phyloP scores from a whole-genome alignment of 352 stramenopile genomes.

The Globisporangium nagaii region DNA sequence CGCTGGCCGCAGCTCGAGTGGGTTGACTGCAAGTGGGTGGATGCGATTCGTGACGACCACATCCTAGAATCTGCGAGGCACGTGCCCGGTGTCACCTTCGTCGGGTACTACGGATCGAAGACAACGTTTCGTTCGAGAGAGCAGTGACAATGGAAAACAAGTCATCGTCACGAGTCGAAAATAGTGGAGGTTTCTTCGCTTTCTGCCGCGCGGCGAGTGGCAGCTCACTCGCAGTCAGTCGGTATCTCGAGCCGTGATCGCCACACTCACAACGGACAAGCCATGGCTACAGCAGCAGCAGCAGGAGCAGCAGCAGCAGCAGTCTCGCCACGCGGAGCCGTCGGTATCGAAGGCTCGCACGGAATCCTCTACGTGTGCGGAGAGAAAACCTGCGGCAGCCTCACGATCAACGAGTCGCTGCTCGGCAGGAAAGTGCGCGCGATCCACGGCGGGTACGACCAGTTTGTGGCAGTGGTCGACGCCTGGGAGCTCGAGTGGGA shows the following conservation, averaged over 20 bases:
- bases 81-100: not conserved
- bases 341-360: conserved; percentile 25
- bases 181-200: too few relatives aligned
- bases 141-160: too few relatives aligned
- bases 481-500: conserved; percentile 52
- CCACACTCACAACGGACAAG: not conserved
- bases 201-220: not conserved
- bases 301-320: not conserved
- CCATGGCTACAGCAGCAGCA: not conserved
- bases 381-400: conserved; percentile 21
- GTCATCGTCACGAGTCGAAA: too few relatives aligned
- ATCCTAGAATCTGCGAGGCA: not conserved
- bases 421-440: conserved; percentile 41
- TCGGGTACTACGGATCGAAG: conserved; percentile 21
- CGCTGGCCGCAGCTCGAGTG: conserved; percentile 10
- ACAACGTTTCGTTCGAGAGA: not conserved
- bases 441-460: conserved; percentile 41
- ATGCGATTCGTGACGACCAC: conserved; percentile 13
- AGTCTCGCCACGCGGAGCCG: too few relatives aligned
- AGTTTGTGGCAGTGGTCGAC: conserved; percentile 49
- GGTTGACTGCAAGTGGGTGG: conserved; percentile 22
- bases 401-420: conserved; percentile 22
- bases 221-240: not conserved
- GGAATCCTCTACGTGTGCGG: conserved; percentile 51
- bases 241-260: too few relatives aligned